Conservation (phyloP, 2,329 filamentous ascomycete species). For the Fusarium dlaminii region DNA sequence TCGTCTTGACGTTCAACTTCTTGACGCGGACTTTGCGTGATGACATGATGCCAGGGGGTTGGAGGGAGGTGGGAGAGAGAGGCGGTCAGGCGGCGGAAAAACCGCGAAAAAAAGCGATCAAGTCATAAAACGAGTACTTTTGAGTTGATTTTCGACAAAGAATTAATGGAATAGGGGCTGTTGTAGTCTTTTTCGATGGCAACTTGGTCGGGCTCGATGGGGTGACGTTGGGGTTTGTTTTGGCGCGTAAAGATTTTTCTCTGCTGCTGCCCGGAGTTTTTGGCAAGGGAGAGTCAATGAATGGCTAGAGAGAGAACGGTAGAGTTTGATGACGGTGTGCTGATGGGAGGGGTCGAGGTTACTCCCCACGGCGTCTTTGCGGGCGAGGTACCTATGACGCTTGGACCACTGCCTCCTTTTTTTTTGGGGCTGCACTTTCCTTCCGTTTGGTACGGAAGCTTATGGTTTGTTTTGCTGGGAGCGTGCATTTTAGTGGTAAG, state of each 20-base stretch:
- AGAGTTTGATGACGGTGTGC: constrained; percentile 42
- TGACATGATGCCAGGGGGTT: constrained; percentile 62
- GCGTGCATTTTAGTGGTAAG: neutral
- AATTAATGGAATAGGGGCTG: constrained; percentile 62
- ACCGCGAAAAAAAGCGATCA: constrained; percentile 71
- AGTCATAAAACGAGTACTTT: constrained; percentile 68
- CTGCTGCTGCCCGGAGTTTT: constrained; percentile 47
- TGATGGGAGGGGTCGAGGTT: constrained; percentile 36
- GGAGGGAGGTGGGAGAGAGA: constrained; percentile 49
- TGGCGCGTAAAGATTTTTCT: constrained; percentile 64
- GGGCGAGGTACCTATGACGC: constrained; percentile 44
- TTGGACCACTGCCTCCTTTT: constrained; percentile 48
- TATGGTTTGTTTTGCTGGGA: neutral
- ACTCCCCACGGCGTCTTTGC: constrained; percentile 34
- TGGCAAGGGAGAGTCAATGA: constrained; percentile 43
- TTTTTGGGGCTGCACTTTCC: constrained; percentile 11
- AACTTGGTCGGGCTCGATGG: constrained; percentile 58
- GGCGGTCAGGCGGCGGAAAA: constrained; percentile 63
- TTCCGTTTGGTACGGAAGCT: constrained; percentile 6
- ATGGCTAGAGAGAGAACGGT: constrained; percentile 18
- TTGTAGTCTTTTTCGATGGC: constrained; percentile 65
- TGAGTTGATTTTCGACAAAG: constrained; percentile 59
- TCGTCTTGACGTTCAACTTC: constrained; percentile 92
- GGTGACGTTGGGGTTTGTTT: constrained; percentile 66
- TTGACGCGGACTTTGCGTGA: constrained; percentile 80